Conservation (phyloP, 192 early-diverging fungal genomes). For the Spizellomyces punctatus region DNA sequence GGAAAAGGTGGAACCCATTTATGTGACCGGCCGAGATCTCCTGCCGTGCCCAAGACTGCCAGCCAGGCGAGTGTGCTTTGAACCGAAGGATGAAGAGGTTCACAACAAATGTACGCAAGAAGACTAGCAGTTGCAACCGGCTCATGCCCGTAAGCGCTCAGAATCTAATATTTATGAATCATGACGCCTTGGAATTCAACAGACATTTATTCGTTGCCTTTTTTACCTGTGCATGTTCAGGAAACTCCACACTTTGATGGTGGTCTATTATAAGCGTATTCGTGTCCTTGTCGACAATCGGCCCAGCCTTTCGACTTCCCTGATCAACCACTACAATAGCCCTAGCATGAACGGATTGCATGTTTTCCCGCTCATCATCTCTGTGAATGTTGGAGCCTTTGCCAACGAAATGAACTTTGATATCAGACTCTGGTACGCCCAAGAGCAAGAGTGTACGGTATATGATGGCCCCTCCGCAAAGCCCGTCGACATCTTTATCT, state of each 20-base stretch:
- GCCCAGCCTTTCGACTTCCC: conserved; percentile 1
- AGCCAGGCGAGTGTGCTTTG: not conserved
- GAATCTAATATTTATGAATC: no score
- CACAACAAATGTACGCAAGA: not conserved
- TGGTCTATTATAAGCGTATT: conserved; percentile 10
- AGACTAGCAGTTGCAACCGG: not conserved
- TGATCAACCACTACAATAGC: conserved; percentile 10
- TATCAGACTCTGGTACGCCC: not conserved
- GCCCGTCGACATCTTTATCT: conserved; percentile 19
- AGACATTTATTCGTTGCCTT: no score
- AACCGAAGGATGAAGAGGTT: conserved; percentile 3
- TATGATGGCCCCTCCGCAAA: conserved; percentile 10
- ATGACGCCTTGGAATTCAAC: no score
- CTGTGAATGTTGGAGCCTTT: conserved; percentile 10
- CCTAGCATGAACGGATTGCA: not conserved
- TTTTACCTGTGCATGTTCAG: not conserved
- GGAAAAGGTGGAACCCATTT: conserved; percentile 14
- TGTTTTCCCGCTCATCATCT: conserved; percentile 9
- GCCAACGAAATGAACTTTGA: conserved; percentile 7
- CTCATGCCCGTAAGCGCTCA: not conserved
- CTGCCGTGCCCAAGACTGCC: conserved; percentile 15
- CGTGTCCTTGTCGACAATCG: not conserved
- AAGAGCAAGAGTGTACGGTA: conserved; percentile 1
- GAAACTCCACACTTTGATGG: conserved; percentile 7
- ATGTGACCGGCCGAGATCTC: conserved; percentile 5